These are phyloP conservation scores for Akanthomyces uredinophilus DNA, from an alignment of 2,329 filamentous ascomycete species.

Conservation along the genomic window DNA sequence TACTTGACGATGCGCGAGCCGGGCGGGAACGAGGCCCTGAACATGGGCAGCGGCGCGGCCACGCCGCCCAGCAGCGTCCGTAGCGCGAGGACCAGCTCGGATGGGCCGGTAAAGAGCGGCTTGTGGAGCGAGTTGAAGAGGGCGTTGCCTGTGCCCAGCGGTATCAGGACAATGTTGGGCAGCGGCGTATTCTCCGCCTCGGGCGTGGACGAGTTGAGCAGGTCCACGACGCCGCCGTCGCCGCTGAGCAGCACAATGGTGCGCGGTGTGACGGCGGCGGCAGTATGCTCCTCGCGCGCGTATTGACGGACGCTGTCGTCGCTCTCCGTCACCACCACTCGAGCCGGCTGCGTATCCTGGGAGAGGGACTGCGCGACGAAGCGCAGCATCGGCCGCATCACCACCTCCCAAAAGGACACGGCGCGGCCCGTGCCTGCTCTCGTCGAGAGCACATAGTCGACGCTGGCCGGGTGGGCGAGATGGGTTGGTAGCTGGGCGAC, in stretches of 20 bases:
- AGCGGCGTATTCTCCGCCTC: constrained; percentile 13
- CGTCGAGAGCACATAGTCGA: constrained; percentile 65
- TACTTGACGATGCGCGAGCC: constrained; percentile 47
- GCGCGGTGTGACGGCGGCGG: constrained; percentile 27
- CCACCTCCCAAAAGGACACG: constrained; percentile 46
- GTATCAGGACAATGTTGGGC: constrained; percentile 49
- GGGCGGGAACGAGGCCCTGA: constrained; percentile 55
- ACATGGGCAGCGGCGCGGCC: constrained; percentile 53
- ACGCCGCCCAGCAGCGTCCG: constrained; percentile 56
- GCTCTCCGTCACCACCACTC: constrained; percentile 54
- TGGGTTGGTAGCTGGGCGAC: constrained; percentile 35
- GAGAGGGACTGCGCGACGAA: constrained; percentile 29
- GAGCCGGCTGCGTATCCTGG: constrained; percentile 4
- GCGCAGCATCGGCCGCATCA: constrained; percentile 52
- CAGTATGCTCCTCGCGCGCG: constrained; percentile 33
- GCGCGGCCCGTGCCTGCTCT: constrained; percentile 59
- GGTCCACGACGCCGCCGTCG: constrained; percentile 79
- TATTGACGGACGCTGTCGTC: constrained; percentile 61
- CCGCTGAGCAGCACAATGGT: constrained; percentile 77
- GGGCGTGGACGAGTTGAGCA: constrained; percentile 58
- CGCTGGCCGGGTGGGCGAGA: constrained; percentile 20
- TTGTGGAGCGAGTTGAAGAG: constrained; percentile 59
- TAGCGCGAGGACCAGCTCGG: constrained; percentile 45
- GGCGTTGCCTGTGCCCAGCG: constrained; percentile 62
- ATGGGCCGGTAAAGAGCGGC: constrained; percentile 44